These are phyloP conservation scores for Biscutella laevigata DNA, from an alignment of 441 rosid species.

Conservation along the genomic window DNA sequence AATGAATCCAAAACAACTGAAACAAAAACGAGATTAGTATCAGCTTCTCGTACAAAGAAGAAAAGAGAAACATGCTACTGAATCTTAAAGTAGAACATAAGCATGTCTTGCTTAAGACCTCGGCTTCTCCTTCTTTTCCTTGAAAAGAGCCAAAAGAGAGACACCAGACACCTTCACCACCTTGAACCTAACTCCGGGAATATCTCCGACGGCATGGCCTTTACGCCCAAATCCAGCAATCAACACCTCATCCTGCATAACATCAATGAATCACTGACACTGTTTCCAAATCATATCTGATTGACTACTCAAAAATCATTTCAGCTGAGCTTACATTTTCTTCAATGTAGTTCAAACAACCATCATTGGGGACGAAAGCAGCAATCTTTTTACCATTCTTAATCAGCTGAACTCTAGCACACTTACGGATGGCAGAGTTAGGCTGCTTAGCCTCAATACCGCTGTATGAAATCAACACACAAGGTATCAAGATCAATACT, in stretches of 20 bases:
- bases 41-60: background rate
- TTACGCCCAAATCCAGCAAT: conserved; percentile 44
- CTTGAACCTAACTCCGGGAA: conserved; percentile 47
- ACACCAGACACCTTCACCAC: conserved; percentile 44
- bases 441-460: conserved; percentile 57
- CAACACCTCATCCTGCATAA: conserved; percentile 34
- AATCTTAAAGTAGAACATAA: background rate
- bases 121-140: conserved; percentile 49
- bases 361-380: conserved; percentile 35
- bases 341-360: conserved; percentile 44
- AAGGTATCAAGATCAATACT: too few species aligned
- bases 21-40: conserved; percentile 8
- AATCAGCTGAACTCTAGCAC: conserved; percentile 44
- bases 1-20: background rate
- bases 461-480: conserved; percentile 12
- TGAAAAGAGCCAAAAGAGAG: conserved; percentile 40
- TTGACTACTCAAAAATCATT: background rate
- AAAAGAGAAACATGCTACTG: background rate
- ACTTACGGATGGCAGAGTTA: conserved; percentile 52
- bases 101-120: conserved; percentile 27
- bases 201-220: conserved; percentile 44
- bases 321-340: conserved; percentile 33
- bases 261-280: too few species aligned
- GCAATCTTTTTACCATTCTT: conserved; percentile 22
- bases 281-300: too few species aligned